Evolutionary conservation across 164 flowering plant species (phyloP), one percentile per base, ranked within the genome.

Genomic region (Paratinospora sagittata): DNA sequence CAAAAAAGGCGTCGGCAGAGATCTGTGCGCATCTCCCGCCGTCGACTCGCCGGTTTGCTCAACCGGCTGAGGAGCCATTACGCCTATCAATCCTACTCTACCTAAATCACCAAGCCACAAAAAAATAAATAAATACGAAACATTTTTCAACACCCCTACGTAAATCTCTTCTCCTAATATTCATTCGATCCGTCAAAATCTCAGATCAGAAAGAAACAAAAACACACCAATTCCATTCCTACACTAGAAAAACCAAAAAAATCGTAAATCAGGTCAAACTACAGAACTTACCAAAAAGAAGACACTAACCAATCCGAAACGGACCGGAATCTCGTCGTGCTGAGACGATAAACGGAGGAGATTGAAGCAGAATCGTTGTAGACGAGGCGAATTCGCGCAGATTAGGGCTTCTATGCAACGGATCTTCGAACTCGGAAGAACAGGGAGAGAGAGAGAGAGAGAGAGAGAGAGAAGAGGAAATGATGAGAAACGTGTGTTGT

Each of bases 1-100:
- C 63, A 82, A 57, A 39, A 82, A 82, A 0, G 83, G 81, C 36
- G 84, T 81, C 17, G 81, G 83, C 16, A 81, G 58, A 26, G 77
- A 65, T 39, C 77, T 72, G 13, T 78, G 80, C 37, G 71, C 63
- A 8, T 75, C 80, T 7, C 43, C 69, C n/a, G 70, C 67, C 30
- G 78, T 70, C n/a, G 77, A 58, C 24, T 74, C 77, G 6, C 79
- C 75, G 63, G 64, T 63, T 72, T 69, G 80, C 57, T 77, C 82
- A 11, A 49, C 79, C 65, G 82, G 74, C 24, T 63, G 66, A n/a
- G 65, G 74, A 27, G 67, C 70, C 81, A 79, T 79, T 23, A 34
- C 68, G 39, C 26, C 37, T 11, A 61, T 26, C 65, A 52, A 52
- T 36, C 69, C 33, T n/a, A 6, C 27, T 58, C 43, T 63, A 10